Evolutionary conservation across 1,139 yeast genomes (phyloP), one percentile per base, ranked within the genome.

Genomic region (Taphrina wiesneri): DNA sequence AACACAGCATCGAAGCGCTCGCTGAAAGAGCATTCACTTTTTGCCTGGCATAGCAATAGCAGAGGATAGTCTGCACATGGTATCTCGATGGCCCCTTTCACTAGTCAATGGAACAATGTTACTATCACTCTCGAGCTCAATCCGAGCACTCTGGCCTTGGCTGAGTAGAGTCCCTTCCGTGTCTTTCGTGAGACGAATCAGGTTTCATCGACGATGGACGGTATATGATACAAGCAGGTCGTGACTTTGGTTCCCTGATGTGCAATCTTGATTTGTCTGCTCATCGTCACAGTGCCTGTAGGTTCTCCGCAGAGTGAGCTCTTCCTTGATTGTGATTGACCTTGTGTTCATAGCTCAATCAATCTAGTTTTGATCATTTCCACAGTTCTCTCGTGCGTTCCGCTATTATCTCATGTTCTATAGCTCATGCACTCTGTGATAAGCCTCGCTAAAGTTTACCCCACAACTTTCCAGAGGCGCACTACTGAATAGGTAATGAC

Each of bases 41-140:
- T n/a, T 7, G 19, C 43, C 26, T 23, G 28, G 49, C 28, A 21
- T 45, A 45, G 49, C 49, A 45, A 45, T 45, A 45, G 49, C 49
- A 45, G 49, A 45, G 49, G 49, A 45, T 45, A 45, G 28, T 45
- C 49, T 45, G 49, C 49, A 45, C n/a, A 45, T 45, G 49, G 49
- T 45, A 45, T 26, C 11, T 52, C 56, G 56, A 52, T 28, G 56
- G 56, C 56, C 25, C 4, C 23, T n/a, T 32, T 32, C 30, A 28
- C 26, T 54, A 54, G 59, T 54, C 59, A 54, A 54, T 54, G 47
- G 36, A 54, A 36, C 49, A 32, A 28, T 39, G 32, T 39, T 54
- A 39, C 59, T 21, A 54, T 41, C 28, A 54, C 59, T 54, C 59
- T 54, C 59, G 59, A 54, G 59, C 59, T 54, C 59, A 54, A 54